Evolutionary conservation across 305 asterid species (phyloP), one percentile per base, ranked within the genome.

Genomic region (Galium porrigens): DNA sequence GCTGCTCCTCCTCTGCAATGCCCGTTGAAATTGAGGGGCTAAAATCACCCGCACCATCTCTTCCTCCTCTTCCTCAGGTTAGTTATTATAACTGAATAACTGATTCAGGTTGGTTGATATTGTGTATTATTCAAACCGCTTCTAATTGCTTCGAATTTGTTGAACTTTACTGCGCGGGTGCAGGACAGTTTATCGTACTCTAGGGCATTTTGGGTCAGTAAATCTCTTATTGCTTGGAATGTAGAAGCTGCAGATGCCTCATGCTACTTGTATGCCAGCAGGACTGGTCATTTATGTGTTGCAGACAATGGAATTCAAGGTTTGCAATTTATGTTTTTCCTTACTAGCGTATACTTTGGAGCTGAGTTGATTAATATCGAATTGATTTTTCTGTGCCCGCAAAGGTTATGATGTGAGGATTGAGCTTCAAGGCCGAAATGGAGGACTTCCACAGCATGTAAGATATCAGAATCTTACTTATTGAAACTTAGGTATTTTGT

Each of bases 201-300:
- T 54, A 77, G 87, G 74, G 99, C 96, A 58, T 85, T 85, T 78
- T 92, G 97, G 99, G 97, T 89, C 56, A 72, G 77, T 67, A 72
- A 79, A 79, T 85, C 79, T 46, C 69, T 83, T 49, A 84, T 92
- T 82, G 95, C 94, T 51, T 89, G 95, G 94, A 75, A 89, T 82
- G 80, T 77, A 70, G 87, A 76, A 76, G 76, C 65, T 78, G 83
- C 71, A 70, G 85, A 70, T 65, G 91, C 87, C 74, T 85, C 85
- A 10, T 84, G 84, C 63, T 87, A 69, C 68, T 79, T 92, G 58
- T 87, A 78, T 63, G 88, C 91, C 78, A 87, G 99, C 74, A 77
- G 76, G 76, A 77, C 72, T 58, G 99, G 97, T 49, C 71, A 72
- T 29, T 78, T 89, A 68, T 73, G 82, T 58, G 76, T 80, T 68